A percentile compares a stretch with the other conserved stretches of the same genome.
These are phyloP conservation scores for Prunus mume DNA, from an alignment of 306 rosid genomes.

Conservation along the genomic window DNA sequence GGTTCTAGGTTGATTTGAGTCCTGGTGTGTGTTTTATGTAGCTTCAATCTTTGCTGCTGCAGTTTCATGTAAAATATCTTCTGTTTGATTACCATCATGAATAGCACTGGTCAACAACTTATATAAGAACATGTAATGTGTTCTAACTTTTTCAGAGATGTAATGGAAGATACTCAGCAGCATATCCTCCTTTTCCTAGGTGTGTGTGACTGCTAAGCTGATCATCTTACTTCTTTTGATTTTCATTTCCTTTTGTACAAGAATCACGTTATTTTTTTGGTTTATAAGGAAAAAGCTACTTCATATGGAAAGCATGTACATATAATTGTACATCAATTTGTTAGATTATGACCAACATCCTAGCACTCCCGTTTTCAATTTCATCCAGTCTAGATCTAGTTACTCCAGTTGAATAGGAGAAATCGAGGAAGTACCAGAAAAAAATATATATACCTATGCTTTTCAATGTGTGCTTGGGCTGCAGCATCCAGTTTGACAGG, in stretches of 20 bases:
- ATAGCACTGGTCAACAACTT: no score
- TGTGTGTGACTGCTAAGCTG: not conserved
- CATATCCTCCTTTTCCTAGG: not conserved
- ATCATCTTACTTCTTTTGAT: not conserved
- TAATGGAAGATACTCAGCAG: not conserved
- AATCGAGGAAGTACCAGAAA: not conserved
- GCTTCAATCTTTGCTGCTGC: no score
- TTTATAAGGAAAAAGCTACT: not conserved
- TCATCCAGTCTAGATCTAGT: not conserved
- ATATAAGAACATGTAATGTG: not conserved
- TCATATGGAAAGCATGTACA: not conserved
- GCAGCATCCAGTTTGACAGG: constrained; percentile 74
- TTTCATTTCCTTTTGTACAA: not conserved
- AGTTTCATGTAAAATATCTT: no score
- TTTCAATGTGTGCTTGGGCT: constrained; percentile 63
- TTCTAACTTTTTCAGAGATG: not conserved
- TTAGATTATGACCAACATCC: not conserved
- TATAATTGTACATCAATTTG: not conserved
- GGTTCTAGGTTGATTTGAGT: no score
- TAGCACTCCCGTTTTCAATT: not conserved
- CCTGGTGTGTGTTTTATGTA: no score
- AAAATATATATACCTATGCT: constrained; percentile 60
- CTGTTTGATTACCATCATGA: no score
- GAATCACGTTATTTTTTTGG: not conserved
- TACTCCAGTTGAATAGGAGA: not conserved